phyloP scores from a whole-genome alignment of 2,329 filamentous ascomycete species.

The Sarocladiaceae sp. region DNA sequence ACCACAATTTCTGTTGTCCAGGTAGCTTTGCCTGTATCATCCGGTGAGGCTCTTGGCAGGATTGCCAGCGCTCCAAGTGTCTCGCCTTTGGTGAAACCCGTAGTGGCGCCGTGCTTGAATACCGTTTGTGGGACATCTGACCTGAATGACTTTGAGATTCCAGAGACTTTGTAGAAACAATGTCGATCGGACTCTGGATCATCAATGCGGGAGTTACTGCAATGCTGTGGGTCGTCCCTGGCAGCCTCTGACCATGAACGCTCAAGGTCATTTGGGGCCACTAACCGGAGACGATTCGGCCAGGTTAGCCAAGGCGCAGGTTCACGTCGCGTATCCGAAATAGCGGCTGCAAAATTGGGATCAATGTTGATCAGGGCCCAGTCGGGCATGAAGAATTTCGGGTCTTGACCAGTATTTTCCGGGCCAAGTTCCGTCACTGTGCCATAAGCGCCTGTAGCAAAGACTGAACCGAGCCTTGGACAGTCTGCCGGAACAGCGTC shows the following conservation, averaged over 20 bases:
- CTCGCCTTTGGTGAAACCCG: not conserved
- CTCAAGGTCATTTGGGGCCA: too few species aligned
- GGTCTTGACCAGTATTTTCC: not conserved
- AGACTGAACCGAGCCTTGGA: not conserved
- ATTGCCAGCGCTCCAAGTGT: not conserved
- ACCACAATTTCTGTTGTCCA: not conserved
- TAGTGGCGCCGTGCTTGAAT: not conserved
- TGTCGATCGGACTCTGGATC: too few species aligned
- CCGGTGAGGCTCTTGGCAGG: not conserved
- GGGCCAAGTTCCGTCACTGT: not conserved
- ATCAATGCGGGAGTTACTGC: too few species aligned
- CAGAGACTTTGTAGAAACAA: not conserved
- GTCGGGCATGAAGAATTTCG: not conserved
- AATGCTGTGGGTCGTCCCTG: too few species aligned
- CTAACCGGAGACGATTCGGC: too few species aligned
- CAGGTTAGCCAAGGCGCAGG: not conserved
- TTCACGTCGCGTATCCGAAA: not conserved
- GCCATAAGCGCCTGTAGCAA: constrained; percentile 1
- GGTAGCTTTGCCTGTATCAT: too few species aligned
- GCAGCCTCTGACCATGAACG: not conserved
- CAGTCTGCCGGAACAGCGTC: not conserved
- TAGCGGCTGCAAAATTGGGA: not conserved
- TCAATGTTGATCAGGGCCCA: constrained; percentile 1
- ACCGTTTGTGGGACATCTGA: not conserved
- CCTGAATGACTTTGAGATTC: not conserved